Conservation (phyloP, 2,329 filamentous ascomycete genomes). For the Westerdykella sp. region DNA sequence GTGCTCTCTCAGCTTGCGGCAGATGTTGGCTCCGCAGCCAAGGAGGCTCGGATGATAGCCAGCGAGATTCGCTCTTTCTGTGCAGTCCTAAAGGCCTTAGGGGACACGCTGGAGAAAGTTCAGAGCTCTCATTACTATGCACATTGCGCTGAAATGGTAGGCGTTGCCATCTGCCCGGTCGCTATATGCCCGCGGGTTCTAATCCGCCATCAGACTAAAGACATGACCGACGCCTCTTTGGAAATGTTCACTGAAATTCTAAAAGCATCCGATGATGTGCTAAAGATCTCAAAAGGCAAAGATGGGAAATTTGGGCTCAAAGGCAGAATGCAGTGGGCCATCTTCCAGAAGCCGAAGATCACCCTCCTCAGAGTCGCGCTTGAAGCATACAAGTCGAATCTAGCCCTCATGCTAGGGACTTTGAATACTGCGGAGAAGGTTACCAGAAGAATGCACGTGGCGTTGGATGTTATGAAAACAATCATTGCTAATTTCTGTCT, state of each 20-base stretch:
- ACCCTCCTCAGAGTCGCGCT: slow-evolving; percentile 12
- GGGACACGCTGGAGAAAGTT: slow-evolving; percentile 10
- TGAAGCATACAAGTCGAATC: slow-evolving; percentile 18
- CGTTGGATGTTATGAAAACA: background rate
- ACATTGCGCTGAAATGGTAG: slow-evolving; percentile 13
- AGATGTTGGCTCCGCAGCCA: slow-evolving; percentile 17
- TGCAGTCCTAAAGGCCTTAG: slow-evolving; percentile 14
- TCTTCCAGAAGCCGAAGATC: slow-evolving; percentile 18
- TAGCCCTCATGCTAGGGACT: slow-evolving; percentile 16
- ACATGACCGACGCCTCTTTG: slow-evolving; percentile 14
- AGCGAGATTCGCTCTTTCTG: slow-evolving; percentile 15
- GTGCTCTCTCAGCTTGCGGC: slow-evolving; percentile 16
- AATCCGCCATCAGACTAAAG: background rate
- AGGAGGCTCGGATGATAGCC: slow-evolving; percentile 17
- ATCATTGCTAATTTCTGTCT: background rate
- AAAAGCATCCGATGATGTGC: slow-evolving; percentile 7
- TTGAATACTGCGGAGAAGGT: slow-evolving; percentile 18
- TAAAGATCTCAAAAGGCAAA: slow-evolving; percentile 8
- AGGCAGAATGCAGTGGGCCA: slow-evolving; percentile 11
- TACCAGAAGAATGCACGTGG: slow-evolving; percentile 7
- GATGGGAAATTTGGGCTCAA: slow-evolving; percentile 12
- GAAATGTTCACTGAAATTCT: slow-evolving; percentile 20
- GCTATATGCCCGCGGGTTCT: background rate
- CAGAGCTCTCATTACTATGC: slow-evolving; percentile 12
- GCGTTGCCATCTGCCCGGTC: background rate